These are phyloP conservation scores for Xylariales sp. DNA, from an alignment of 2,329 filamentous ascomycete genomes.

Conservation along the genomic window DNA sequence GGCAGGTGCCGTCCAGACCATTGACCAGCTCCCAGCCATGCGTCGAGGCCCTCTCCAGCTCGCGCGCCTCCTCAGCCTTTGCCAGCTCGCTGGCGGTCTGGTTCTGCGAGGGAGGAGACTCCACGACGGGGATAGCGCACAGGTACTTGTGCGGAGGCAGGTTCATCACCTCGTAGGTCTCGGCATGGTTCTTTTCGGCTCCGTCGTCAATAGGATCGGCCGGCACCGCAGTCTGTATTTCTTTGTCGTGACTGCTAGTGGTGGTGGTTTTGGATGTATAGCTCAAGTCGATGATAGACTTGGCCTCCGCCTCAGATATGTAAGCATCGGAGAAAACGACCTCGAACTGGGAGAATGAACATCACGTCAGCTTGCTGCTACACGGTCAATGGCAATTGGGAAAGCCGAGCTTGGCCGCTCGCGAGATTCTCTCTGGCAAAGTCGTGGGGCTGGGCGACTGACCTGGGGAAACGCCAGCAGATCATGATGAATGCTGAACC, in stretches of 20 bases:
- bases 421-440: not conserved
- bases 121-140: conserved; percentile 76
- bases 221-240: conserved; percentile 21
- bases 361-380: not conserved
- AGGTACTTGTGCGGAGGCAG: conserved; percentile 69
- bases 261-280: conserved; percentile 26
- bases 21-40: conserved; percentile 77
- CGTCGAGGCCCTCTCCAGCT: conserved; percentile 70
- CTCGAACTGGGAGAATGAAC: conserved; percentile 64
- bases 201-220: no score
- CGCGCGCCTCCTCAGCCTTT: conserved; percentile 72
- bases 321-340: conserved; percentile 70
- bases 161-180: conserved; percentile 70
- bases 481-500: conserved; percentile 86
- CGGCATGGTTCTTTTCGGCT: conserved; percentile 23
- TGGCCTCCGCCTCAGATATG: conserved; percentile 67
- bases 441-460: conserved; percentile 20
- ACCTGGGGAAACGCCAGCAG: conserved; percentile 84
- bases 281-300: conserved; percentile 50
- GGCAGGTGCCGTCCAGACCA: conserved; percentile 72
- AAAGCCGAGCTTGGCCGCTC: no score
- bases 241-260: conserved; percentile 24
- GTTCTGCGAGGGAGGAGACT: conserved; percentile 51
- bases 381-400: no score
- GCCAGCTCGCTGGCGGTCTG: conserved; percentile 64